Conservation (phyloP, 225 moss, liverwort and hornwort genomes). For the Physcomitrium patens region DNA sequence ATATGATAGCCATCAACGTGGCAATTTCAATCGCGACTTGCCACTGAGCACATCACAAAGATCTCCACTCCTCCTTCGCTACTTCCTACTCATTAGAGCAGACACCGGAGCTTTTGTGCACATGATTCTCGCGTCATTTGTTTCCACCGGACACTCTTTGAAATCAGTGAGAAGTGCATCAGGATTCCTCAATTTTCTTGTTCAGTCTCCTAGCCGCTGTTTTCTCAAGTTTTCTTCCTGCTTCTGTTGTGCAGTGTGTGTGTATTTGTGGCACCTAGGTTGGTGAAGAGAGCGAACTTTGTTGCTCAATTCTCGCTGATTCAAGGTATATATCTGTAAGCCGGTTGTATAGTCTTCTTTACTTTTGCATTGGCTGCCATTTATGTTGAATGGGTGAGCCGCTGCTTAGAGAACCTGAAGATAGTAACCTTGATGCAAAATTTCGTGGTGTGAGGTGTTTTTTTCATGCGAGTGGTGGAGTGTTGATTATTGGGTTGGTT, state of each 20-base stretch:
- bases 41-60: background rate
- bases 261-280: background rate
- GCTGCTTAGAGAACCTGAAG: background rate
- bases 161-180: too few species aligned
- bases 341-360: background rate
- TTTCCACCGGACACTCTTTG: background rate
- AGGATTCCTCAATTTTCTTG: too few species aligned
- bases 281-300: background rate
- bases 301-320: background rate
- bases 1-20: background rate
- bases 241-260: background rate
- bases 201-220: too few species aligned
- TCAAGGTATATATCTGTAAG: conserved; percentile 16
- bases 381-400: background rate
- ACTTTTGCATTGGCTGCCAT: background rate
- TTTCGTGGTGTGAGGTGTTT: background rate
- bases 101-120: background rate
- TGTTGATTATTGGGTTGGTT: background rate
- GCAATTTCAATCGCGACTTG: background rate
- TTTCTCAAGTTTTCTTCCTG: background rate
- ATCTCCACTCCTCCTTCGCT: background rate
- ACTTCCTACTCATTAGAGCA: background rate
- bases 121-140: background rate
- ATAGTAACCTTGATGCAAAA: background rate
- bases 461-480: background rate